Evolutionary conservation across 73 alveolate genomes (phyloP), one percentile per base, ranked within the genome.

Genomic region (Paramecium primaurelia): DNA sequence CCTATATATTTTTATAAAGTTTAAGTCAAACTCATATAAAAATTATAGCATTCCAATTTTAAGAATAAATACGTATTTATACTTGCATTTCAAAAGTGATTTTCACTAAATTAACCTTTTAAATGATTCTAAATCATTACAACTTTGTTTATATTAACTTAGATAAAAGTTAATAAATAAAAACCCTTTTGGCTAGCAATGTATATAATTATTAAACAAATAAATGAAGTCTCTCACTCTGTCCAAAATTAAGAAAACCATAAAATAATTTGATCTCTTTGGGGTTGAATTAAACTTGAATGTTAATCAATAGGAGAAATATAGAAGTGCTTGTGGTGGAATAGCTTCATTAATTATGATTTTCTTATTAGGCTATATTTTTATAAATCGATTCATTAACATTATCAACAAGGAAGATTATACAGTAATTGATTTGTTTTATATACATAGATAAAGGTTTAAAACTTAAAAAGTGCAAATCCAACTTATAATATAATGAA

Each of bases 1-100:
- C 47, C 47, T 20, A 64, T 34, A 34, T 28, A 64, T 64, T 64
- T 64, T 64, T 64, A 64, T 64, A 64, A 9, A 11, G 42, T 32
- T 64, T 12, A 64, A 64, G 84, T 64, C 84, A 64, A 64, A 64
- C 42, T 64, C 84, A 64, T 64, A 64, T 64, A 64, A 64, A 64
- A 32, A 64, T 28, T 64, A 64, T 54, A 54, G 69, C 69, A 54
- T 54, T 54, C 22, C 69, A 54, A 54, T 54, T 54, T 54, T 54
- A 16, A 14, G 20, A n/a, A 18, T 54, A 54, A 54, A 54, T 54
- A 18, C 20, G 36, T 54, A 54, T 54, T 54, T 18, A 54, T 54
- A 54, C 69, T 54, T 18, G 5, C 2, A 18, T 7, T 0, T 16
- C 32, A 16, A 54, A 54, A 54, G 32, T 54, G 37, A 7, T 54